Percentiles rank a stretch among this genome's conserved stretches.
These are phyloP conservation scores for Zymoseptoria brevis DNA, from an alignment of 2,329 filamentous ascomycete species.

Conservation along the genomic window DNA sequence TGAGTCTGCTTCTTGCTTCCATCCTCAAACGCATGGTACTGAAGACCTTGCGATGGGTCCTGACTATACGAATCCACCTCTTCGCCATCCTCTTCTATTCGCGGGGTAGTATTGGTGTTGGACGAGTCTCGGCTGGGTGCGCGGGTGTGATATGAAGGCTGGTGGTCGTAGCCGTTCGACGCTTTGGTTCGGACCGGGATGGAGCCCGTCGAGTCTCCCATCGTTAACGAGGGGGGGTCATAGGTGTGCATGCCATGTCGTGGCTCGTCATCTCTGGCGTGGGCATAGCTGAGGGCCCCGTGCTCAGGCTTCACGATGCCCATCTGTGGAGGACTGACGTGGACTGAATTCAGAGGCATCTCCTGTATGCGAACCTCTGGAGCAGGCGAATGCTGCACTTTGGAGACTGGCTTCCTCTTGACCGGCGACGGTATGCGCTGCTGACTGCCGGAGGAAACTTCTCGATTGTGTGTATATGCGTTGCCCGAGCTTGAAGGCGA, in stretches of 20 bases:
- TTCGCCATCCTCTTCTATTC: constrained; percentile 24
- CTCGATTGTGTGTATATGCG: constrained; percentile 10
- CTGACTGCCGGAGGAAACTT: constrained; percentile 12
- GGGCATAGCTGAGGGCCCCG: constrained; percentile 19
- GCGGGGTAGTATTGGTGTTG: constrained; percentile 9
- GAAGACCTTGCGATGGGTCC: constrained; percentile 28
- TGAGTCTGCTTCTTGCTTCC: constrained; percentile 18
- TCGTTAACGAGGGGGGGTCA: constrained; percentile 16
- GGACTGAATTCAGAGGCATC: constrained; percentile 28
- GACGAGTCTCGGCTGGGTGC: constrained; percentile 16
- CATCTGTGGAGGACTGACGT: constrained; percentile 24
- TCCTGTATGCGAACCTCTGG: constrained; percentile 27
- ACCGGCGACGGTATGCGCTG: constrained; percentile 10
- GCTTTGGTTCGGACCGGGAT: constrained; percentile 16
- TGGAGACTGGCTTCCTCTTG: constrained; percentile 10
- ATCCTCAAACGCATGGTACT: constrained; percentile 43
- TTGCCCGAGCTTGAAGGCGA: not conserved
- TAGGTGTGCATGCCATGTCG: constrained; percentile 17
- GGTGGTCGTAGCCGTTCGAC: constrained; percentile 10
- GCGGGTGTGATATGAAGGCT: not conserved
- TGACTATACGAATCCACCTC: constrained; percentile 3
- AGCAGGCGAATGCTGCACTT: constrained; percentile 2
- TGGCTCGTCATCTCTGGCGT: constrained; percentile 13
- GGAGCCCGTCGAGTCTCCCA: constrained; percentile 12
- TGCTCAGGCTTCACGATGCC: constrained; percentile 24